Evolutionary conservation across 2,329 filamentous ascomycete genomes (phyloP).

Genomic region (Sclerotinia glacialis): DNA sequence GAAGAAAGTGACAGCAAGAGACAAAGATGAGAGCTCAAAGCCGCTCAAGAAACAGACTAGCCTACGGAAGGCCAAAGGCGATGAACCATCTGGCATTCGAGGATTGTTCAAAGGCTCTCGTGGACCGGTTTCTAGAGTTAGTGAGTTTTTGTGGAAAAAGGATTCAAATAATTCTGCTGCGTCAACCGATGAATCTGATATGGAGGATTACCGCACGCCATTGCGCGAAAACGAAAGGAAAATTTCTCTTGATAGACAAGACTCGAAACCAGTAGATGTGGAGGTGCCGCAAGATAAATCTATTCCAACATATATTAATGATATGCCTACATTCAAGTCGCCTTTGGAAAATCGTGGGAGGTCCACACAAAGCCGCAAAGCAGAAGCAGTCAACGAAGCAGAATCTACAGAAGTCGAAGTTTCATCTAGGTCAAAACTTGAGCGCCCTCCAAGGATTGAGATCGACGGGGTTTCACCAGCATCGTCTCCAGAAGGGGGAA

Average conservation of each 20-base stretch:
- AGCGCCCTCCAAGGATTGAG: constrained; percentile 51
- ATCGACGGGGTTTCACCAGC: constrained; percentile 41
- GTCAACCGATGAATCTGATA: constrained; percentile 48
- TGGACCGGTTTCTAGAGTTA: constrained; percentile 60
- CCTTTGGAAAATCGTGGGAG: constrained; percentile 43
- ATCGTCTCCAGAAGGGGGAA: constrained; percentile 31
- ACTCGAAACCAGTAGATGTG: constrained; percentile 6
- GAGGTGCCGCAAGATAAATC: constrained; percentile 25
- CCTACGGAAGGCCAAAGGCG: constrained; percentile 44
- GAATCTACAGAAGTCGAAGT: constrained; percentile 41
- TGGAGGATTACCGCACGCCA: constrained; percentile 44
- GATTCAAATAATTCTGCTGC: constrained; percentile 48
- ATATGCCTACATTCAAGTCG: constrained; percentile 51
- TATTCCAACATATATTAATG: constrained; percentile 30
- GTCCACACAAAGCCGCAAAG: constrained; percentile 32
- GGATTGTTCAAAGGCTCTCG: constrained; percentile 76
- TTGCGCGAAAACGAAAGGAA: constrained; percentile 41
- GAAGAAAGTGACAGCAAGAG: constrained; percentile 41
- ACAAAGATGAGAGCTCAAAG: constrained; percentile 49
- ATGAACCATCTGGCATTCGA: constrained; percentile 58
- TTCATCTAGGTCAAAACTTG: constrained; percentile 46
- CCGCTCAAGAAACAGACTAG: constrained; percentile 51
- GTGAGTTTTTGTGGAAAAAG: constrained; percentile 58
- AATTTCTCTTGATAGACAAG: constrained; percentile 29
- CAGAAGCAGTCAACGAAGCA: constrained; percentile 27